Conservation (phyloP, 257 asterid species). For the Jacaranda mimosifolia region DNA sequence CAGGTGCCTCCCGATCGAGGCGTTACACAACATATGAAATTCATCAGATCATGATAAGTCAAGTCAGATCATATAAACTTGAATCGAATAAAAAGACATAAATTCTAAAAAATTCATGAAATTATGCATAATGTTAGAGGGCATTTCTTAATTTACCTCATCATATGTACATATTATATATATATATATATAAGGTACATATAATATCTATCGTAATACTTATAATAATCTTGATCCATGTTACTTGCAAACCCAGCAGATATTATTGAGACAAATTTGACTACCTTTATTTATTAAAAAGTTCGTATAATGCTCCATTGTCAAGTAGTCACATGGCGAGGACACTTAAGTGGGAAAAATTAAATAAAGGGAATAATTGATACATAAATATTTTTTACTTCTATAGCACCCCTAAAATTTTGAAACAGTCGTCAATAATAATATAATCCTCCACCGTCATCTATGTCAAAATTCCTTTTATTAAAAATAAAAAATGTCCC, state of each 20-base stretch:
- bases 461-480: not conserved
- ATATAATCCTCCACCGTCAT: constrained; percentile 24
- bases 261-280: constrained; percentile 35
- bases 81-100: too few relatives aligned
- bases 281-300: constrained; percentile 1
- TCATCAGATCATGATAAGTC: too few relatives aligned
- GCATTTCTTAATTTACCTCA: too few relatives aligned
- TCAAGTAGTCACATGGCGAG: constrained; percentile 43
- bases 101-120: too few relatives aligned
- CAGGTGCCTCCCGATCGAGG: too few relatives aligned
- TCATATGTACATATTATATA: too few relatives aligned
- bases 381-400: not conserved
- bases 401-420: not conserved
- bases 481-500: too few relatives aligned
- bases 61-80: too few relatives aligned
- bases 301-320: not conserved
- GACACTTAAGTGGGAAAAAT: constrained; percentile 4
- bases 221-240: constrained; percentile 37
- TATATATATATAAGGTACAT: not conserved
- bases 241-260: constrained; percentile 32
- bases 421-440: not conserved
- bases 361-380: constrained; percentile 20
- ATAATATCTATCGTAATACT: not conserved
- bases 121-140: too few relatives aligned
- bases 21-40: too few relatives aligned